phyloP scores from a whole-genome alignment of 805 yeast genomes.

The Monosporozyma aquatica region DNA sequence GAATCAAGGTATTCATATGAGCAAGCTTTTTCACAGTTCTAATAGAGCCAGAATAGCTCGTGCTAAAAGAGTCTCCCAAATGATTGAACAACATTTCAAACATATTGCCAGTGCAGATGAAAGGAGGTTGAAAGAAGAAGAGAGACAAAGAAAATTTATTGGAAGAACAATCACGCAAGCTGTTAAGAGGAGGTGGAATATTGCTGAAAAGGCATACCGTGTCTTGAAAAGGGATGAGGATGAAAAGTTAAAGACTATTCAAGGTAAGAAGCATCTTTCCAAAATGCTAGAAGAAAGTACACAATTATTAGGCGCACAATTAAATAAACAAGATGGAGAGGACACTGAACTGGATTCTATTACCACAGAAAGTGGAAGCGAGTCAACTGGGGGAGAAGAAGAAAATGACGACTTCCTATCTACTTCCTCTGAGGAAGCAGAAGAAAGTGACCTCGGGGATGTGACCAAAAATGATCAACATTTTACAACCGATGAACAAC shows the following conservation, averaged over 20 bases:
- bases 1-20: conserved; percentile 63
- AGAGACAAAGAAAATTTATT: conserved; percentile 54
- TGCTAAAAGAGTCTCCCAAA: conserved; percentile 62
- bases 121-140: conserved; percentile 64
- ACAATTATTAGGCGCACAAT: conserved; percentile 77
- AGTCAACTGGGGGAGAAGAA: conserved; percentile 3
- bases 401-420: conserved; percentile 12
- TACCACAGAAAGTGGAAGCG: not conserved
- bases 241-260: conserved; percentile 67
- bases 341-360: conserved; percentile 7
- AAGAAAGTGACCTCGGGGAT: conserved; percentile 4
- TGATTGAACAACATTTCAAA: conserved; percentile 81
- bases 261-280: conserved; percentile 80
- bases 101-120: conserved; percentile 85
- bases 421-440: conserved; percentile 12
- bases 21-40: conserved; percentile 60
- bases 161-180: conserved; percentile 79
- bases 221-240: conserved; percentile 67
- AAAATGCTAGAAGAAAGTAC: conserved; percentile 89
- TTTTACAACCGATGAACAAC: conserved; percentile 21
- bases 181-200: conserved; percentile 82
- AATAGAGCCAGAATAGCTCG: conserved; percentile 56
- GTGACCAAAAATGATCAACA: not conserved
- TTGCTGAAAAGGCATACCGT: conserved; percentile 74
- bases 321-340: conserved; percentile 33